phyloP scores from a whole-genome alignment of 768 basidiomycete species.

The Russula brevipes region DNA sequence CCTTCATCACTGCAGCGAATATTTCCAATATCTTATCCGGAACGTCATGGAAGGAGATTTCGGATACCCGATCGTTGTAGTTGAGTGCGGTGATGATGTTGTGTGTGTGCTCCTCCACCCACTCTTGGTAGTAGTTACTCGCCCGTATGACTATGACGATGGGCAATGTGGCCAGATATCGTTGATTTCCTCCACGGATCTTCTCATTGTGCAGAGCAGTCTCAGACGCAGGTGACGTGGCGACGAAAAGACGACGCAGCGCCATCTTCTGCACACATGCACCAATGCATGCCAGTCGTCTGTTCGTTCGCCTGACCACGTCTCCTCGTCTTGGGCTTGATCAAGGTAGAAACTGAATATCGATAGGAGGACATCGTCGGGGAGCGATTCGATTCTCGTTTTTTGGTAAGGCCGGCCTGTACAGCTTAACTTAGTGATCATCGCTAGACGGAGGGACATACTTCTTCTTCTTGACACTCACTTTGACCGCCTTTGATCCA shows the following conservation, averaged over 20 bases:
- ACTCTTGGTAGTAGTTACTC: background rate
- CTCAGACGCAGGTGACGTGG: background rate
- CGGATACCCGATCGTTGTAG: background rate
- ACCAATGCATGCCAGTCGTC: too few species aligned
- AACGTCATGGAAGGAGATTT: background rate
- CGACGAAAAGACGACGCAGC: background rate
- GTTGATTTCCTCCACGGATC: background rate
- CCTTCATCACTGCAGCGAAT: background rate
- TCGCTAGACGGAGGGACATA: too few species aligned
- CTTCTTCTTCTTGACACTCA: too few species aligned
- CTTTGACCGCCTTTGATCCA: too few species aligned
- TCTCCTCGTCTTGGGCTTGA: too few species aligned
- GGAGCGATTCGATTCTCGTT: too few species aligned
- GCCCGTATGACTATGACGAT: background rate
- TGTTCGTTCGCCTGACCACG: too few species aligned
- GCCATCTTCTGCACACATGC: background rate
- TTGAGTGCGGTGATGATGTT: background rate
- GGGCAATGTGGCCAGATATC: background rate
- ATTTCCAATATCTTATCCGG: background rate
- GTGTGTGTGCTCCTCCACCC: background rate
- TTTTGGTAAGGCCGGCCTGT: too few species aligned
- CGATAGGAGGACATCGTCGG: too few species aligned
- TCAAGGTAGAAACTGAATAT: too few species aligned
- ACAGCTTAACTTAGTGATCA: too few species aligned
- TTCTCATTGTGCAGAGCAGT: background rate